Evolutionary conservation across 306 rosid species (phyloP).

Genomic region (Alnus glutinosa): DNA sequence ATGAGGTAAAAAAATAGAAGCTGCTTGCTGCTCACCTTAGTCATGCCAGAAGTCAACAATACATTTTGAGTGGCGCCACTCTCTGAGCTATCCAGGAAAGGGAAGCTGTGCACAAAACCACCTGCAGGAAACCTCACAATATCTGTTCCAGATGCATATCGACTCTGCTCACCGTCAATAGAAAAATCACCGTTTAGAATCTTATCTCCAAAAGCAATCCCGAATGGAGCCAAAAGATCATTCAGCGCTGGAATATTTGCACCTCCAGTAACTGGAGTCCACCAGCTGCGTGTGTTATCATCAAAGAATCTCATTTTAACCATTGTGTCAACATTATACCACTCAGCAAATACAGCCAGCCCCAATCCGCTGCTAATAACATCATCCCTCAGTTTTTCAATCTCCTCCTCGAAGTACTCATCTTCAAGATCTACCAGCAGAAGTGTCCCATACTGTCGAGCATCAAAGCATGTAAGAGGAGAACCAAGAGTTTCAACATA

Average conservation of each 20-base stretch:
- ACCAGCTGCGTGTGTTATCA: conserved; percentile 97
- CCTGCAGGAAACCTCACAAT: conserved; percentile 86
- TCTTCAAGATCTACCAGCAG: conserved; percentile 96
- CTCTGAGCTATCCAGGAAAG: conserved; percentile 92
- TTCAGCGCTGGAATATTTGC: conserved; percentile 91
- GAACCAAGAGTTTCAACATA: conserved; percentile 90
- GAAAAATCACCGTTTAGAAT: conserved; percentile 92
- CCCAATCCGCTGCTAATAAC: conserved; percentile 89
- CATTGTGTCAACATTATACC: conserved; percentile 98
- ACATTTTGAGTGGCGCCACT: conserved; percentile 95
- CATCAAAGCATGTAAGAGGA: conserved; percentile 93
- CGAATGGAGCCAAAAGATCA: conserved; percentile 90
- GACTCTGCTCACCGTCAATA: conserved; percentile 86
- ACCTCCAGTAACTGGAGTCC: conserved; percentile 99
- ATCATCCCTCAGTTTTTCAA: conserved; percentile 85
- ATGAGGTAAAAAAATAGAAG: conserved; percentile 6
- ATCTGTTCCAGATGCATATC: conserved; percentile 97
- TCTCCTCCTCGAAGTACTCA: conserved; percentile 92
- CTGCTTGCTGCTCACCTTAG: conserved; percentile 49
- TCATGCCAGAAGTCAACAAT: conserved; percentile 62
- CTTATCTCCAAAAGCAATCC: conserved; percentile 95
- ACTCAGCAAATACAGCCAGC: conserved; percentile 86
- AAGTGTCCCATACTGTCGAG: conserved; percentile 90
- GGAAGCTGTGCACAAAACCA: conserved; percentile 86
- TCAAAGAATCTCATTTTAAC: conserved; percentile 97